Evolutionary conservation across 306 rosid species (phyloP).

Genomic region (Fagus crenata): DNA sequence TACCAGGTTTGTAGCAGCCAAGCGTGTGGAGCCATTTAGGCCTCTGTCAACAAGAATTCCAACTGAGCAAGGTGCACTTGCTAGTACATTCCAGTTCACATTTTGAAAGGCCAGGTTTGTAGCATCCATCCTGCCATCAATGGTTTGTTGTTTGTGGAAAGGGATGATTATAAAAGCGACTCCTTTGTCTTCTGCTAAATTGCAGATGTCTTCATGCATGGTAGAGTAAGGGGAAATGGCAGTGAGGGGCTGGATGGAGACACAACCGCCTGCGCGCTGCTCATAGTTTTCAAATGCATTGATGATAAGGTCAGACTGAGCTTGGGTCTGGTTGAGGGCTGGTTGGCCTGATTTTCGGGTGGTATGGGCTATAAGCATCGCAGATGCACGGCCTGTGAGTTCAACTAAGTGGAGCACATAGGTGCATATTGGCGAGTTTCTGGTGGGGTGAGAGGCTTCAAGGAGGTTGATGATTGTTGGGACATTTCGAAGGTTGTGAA

Average conservation of each 20-base stretch:
- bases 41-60: constrained; percentile 87
- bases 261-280: constrained; percentile 47
- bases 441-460: constrained; percentile 78
- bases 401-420: constrained; percentile 88
- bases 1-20: constrained; percentile 42
- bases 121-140: constrained; percentile 95
- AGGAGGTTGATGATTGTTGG: constrained; percentile 88
- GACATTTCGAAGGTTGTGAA: constrained; percentile 82
- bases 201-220: constrained; percentile 88
- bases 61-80: constrained; percentile 78
- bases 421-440: constrained; percentile 66
- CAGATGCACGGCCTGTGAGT: constrained; percentile 90
- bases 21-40: constrained; percentile 50
- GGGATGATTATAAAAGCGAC: constrained; percentile 73
- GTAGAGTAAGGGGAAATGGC: constrained; percentile 90
- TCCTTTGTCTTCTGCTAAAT: constrained; percentile 72
- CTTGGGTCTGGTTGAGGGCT: constrained; percentile 65
- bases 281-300: constrained; percentile 76
- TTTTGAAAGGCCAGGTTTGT: constrained; percentile 64
- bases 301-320: constrained; percentile 89
- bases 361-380: constrained; percentile 92
- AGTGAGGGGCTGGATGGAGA: constrained; percentile 69
- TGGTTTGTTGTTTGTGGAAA: constrained; percentile 90
- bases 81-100: constrained; percentile 74
- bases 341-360: constrained; percentile 51